Evolutionary conservation across 805 yeast genomes (phyloP).

Genomic region (Candida ovalis): DNA sequence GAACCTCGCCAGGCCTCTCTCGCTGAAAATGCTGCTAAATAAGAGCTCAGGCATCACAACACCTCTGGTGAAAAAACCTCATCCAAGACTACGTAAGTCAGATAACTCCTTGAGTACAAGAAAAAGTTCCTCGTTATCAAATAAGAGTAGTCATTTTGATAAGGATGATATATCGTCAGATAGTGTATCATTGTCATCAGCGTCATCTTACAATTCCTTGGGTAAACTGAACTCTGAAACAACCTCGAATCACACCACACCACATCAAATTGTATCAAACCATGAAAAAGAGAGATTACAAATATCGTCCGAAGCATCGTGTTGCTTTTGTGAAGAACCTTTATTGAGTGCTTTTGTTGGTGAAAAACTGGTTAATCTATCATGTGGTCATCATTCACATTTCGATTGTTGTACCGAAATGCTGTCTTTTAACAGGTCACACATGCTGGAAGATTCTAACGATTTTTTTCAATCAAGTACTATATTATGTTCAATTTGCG

Average conservation of each 20-base stretch:
- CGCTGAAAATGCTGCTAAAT: neutral
- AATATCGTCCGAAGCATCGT: slow-evolving; percentile 18
- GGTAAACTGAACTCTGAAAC: neutral
- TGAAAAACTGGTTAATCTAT: slow-evolving; percentile 38
- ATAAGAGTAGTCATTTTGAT: neutral
- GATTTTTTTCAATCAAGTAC: neutral
- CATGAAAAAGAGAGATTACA: slow-evolving; percentile 7
- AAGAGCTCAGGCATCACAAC: neutral
- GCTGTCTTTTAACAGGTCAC: slow-evolving; percentile 10
- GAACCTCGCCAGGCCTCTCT: neutral
- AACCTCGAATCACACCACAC: neutral
- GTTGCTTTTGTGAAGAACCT: slow-evolving; percentile 44
- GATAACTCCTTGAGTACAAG: neutral
- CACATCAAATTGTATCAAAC: neutral
- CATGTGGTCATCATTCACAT: slow-evolving; percentile 44
- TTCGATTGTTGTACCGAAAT: slow-evolving; percentile 38
- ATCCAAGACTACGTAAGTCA: neutral
- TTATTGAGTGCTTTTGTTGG: slow-evolving; percentile 36
- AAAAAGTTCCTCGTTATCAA: neutral
- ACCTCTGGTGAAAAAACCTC: neutral
- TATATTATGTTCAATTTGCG: slow-evolving; percentile 20
- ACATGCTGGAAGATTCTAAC: neutral
- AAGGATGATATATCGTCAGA: neutral
- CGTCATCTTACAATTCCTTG: neutral
- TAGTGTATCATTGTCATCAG: neutral